Evolutionary conservation across 208 protist genomes (phyloP), one percentile per base, ranked within the genome.

Genomic region (Leishmania major): DNA sequence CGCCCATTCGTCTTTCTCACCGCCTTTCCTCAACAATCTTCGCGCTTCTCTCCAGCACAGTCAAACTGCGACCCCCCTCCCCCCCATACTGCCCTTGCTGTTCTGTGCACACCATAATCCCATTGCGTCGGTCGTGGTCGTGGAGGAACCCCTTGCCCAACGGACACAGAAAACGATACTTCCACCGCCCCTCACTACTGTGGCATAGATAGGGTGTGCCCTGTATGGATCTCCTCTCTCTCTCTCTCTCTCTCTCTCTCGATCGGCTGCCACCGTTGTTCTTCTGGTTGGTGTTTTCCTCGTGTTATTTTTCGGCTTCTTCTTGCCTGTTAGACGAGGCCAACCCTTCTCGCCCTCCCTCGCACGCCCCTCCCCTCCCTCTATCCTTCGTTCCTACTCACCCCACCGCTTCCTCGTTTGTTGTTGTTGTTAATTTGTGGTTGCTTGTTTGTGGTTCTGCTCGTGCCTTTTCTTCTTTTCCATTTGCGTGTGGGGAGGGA

Each of bases 1-100:
- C 19, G 2, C 64, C 25, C 35, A 51, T 40, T 67, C n/a, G 25
- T 62, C 25, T 55, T 15, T 19, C 17, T 19, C 51, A 55, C 51
- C 51, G 15, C 43, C 45, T 45, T 43, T 57, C 35, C 55, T n/a
- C 45, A 10, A 73, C 19, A 64, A 28, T 75, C 49, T 87, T n/a
- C 43, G 43, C 0, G 6, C 57, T 73, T n/a, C 35, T 70, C 67
- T 72, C 40, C 40, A 67, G 3, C 60, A 67, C 60, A 3, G 11
- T 67, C 3, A 40, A 67, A 67, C 60, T 37, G 7, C n/a, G 11
- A 37, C 22, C 60, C n/a, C 60, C 25, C 25, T 15, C 19, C 60
- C n/a, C 60, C 25, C 25, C 51, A 13, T n/a, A 8, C 25, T 62
- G 6, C 10, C 57, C 8, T 19, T 31, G 57, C 57, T 62, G 57